These are phyloP conservation scores for Penicillium ucsense DNA, from an alignment of 495 filamentous ascomycete genomes.

Conservation along the genomic window DNA sequence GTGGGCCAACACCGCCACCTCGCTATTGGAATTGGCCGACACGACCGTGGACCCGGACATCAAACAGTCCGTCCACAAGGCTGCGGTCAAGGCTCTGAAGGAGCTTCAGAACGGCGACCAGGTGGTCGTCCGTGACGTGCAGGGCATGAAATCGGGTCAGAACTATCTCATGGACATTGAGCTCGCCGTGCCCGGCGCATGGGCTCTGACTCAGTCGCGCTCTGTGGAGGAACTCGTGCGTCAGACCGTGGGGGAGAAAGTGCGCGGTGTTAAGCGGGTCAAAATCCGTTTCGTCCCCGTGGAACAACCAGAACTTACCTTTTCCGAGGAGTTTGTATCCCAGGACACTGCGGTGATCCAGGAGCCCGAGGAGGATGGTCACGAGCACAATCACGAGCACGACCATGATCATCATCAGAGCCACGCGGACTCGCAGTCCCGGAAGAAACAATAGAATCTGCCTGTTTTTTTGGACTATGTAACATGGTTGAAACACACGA, in stretches of 20 bases:
- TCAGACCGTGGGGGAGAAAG: conserved; percentile 55
- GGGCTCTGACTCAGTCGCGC: conserved; percentile 60
- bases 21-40: conserved; percentile 82
- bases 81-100: conserved; percentile 49
- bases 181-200: conserved; percentile 61
- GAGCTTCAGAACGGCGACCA: conserved; percentile 24
- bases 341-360: conserved; percentile 55
- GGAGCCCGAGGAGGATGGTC: conserved; percentile 41
- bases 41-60: conserved; percentile 79
- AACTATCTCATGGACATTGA: conserved; percentile 89
- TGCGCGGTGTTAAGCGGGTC: conserved; percentile 72
- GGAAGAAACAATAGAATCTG: conserved; percentile 19
- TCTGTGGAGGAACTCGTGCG: conserved; percentile 64
- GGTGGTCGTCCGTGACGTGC: conserved; percentile 60
- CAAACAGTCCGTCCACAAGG: conserved; percentile 53
- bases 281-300: conserved; percentile 72
- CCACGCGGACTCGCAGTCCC: conserved; percentile 17
- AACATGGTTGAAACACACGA: too few species aligned
- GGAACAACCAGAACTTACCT: conserved; percentile 38
- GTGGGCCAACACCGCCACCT: conserved; percentile 70
- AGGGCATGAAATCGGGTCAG: conserved; percentile 87
- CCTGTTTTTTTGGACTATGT: too few species aligned
- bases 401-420: conserved; percentile 17
- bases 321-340: conserved; percentile 72
- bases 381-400: conserved; percentile 10